Evolutionary conservation across 2,329 filamentous ascomycete species (phyloP).

Genomic region (Fusarium sp.): DNA sequence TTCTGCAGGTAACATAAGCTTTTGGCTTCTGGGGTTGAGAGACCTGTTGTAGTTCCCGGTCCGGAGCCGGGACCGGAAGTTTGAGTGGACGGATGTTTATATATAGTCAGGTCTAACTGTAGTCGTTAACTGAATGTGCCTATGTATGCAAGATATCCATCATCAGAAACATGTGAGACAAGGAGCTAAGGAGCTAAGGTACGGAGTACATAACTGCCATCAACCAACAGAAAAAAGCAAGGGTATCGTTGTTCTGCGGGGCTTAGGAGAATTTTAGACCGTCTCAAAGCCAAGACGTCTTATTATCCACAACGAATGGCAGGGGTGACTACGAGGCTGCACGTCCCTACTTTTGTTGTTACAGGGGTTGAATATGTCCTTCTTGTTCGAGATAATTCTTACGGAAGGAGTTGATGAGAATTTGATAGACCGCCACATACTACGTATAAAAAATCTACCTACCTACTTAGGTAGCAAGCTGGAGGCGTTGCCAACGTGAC

Average conservation of each 20-base stretch:
- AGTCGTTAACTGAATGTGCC: not conserved
- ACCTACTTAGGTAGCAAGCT: too few species aligned
- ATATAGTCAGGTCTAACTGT: not conserved
- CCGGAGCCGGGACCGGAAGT: conserved; percentile 8
- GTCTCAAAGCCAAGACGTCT: conserved; percentile 13
- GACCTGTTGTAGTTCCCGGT: not conserved
- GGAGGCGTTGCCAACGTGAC: conserved; percentile 41
- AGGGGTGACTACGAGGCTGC: not conserved
- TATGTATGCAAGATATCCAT: not conserved
- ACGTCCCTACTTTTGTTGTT: not conserved
- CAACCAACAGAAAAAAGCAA: conserved; percentile 26
- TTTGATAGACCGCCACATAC: conserved; percentile 12
- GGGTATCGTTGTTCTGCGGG: conserved; percentile 19
- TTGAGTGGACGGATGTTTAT: not conserved
- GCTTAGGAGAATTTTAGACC: conserved; percentile 9
- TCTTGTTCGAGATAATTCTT: conserved; percentile 23
- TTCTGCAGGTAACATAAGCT: not conserved
- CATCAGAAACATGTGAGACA: not conserved
- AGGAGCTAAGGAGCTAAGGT: not conserved
- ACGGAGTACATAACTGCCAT: too few species aligned
- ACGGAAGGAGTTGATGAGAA: conserved; percentile 3
- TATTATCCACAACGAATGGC: conserved; percentile 8
- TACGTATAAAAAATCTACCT: too few species aligned
- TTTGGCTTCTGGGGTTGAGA: not conserved
- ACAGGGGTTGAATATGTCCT: conserved; percentile 7